Evolutionary conservation across 495 filamentous ascomycete species (phyloP).

Genomic region (Massariosphaeria phaeospora): DNA sequence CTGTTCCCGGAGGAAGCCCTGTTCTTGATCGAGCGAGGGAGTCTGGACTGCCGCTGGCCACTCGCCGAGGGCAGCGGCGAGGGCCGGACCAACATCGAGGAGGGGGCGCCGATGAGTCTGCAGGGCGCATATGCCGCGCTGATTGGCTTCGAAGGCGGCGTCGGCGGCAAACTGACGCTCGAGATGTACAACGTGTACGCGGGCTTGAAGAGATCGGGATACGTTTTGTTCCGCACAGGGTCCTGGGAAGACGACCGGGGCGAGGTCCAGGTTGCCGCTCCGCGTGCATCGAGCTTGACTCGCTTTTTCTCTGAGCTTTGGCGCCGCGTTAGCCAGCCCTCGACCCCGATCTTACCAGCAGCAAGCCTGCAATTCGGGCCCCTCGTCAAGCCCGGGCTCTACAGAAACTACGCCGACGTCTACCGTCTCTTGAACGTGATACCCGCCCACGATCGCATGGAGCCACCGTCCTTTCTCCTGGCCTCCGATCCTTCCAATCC

Average conservation of each 20-base stretch:
- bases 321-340: slow-evolving; percentile 11
- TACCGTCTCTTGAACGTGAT: slow-evolving; percentile 73
- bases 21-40: slow-evolving; percentile 81
- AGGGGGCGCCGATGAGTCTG: slow-evolving; percentile 75
- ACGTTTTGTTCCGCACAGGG: slow-evolving; percentile 67
- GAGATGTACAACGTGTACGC: slow-evolving; percentile 85
- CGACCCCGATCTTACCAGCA: background rate
- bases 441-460: slow-evolving; percentile 58
- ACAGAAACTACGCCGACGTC: slow-evolving; percentile 72
- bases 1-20: slow-evolving; percentile 88
- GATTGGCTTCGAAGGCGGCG: slow-evolving; percentile 57
- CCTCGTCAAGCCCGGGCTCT: slow-evolving; percentile 67
- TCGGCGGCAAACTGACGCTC: slow-evolving; percentile 59
- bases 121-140: slow-evolving; percentile 84
- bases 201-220: slow-evolving; percentile 76
- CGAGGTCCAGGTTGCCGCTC: slow-evolving; percentile 2
- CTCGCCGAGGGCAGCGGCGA: slow-evolving; percentile 31
- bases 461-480: slow-evolving; percentile 23
- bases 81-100: slow-evolving; percentile 40
- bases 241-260: slow-evolving; percentile 43
- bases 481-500: slow-evolving; percentile 35
- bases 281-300: slow-evolving; percentile 2
- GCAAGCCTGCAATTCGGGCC: slow-evolving; percentile 52
- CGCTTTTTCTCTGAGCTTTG: slow-evolving; percentile 33
- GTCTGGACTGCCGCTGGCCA: slow-evolving; percentile 80